Conservation (phyloP, 805 yeast species). For the Barnettozyma wickerhamii region DNA sequence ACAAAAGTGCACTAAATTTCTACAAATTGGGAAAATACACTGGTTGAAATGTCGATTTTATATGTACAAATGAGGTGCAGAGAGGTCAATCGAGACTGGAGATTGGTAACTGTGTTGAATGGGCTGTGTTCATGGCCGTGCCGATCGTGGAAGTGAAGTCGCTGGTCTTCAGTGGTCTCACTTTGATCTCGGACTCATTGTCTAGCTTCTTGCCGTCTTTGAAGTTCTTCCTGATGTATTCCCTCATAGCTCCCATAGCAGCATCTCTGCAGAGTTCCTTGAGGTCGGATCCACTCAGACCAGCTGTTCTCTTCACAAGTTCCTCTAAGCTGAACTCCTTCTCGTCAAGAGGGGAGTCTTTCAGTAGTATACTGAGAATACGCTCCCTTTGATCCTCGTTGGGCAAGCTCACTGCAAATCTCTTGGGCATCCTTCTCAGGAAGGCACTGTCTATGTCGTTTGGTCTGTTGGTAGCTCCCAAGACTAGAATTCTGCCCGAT, state of each 20-base stretch:
- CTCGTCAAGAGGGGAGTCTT: slow-evolving; percentile 56
- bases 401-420: slow-evolving; percentile 78
- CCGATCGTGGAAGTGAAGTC: slow-evolving; percentile 43
- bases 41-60: too few relatives aligned
- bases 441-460: slow-evolving; percentile 90
- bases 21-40: too few relatives aligned
- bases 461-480: slow-evolving; percentile 94
- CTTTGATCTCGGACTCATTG: slow-evolving; percentile 35
- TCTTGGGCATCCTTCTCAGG: slow-evolving; percentile 87
- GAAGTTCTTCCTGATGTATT: slow-evolving; percentile 61
- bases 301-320: slow-evolving; percentile 62
- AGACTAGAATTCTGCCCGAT: slow-evolving; percentile 75
- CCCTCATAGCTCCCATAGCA: slow-evolving; percentile 83
- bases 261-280: slow-evolving; percentile 92
- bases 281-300: slow-evolving; percentile 86
- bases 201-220: slow-evolving; percentile 29
- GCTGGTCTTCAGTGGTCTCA: slow-evolving; percentile 55
- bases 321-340: slow-evolving; percentile 52
- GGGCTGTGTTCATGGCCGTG: slow-evolving; percentile 11
- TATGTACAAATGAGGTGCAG: not conserved
- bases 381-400: slow-evolving; percentile 58
- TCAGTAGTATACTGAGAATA: slow-evolving; percentile 65
- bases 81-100: slow-evolving; percentile 6
- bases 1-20: too few relatives aligned
- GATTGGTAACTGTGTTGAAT: slow-evolving; percentile 9